Evolutionary conservation across 768 basidiomycete genomes (phyloP), one percentile per base, ranked within the genome.

Genomic region (Grammothele lineata): DNA sequence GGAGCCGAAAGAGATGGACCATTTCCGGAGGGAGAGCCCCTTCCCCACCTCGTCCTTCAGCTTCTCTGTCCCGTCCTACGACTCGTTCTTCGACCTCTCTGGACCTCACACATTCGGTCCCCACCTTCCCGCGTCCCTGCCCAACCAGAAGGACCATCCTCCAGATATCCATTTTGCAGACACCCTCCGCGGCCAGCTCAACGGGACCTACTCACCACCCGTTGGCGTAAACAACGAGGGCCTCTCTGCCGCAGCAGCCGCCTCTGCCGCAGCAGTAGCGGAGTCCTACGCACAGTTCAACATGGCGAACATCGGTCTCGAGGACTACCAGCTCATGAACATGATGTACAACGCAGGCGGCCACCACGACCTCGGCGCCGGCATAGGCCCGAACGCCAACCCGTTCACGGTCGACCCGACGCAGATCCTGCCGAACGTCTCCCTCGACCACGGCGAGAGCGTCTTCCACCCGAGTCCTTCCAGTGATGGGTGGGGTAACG

Each of bases 331-430:
- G 51, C 65, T 90, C 43, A 78, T 89, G 66, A 76, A 78, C 36
- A 69, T 87, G 56, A 76, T 80, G 52, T 87, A 83, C 62, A 67
- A 81, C 22, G 68, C 11, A 14, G 21, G 71, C 47, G 23, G 35
- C 8, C 63, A 8, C 30, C n/a, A 80, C 47, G 78, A 82, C 51
- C 61, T 66, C 24, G 62, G 68, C 4, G 60, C 64, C 32, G 63
- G 56, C 27, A 43, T 73, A 23, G 66, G 67, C 45, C 57, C 58
- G 42, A 53, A 48, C 27, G 37, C 78, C 6, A n/a, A n/a, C n/a
- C n/a, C n/a, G n/a, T 87, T 77, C 66, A 88, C 87, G 27, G 87
- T 97, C 49, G 91, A 97, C 69, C 94, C 94, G 7, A 86, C 87
- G n/a, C 91, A 95, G 67, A 87, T 95, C 36, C 65, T 77, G 49